These are phyloP conservation scores for Thelonectria rubi DNA, from an alignment of 2,329 filamentous ascomycete genomes.

Conservation along the genomic window DNA sequence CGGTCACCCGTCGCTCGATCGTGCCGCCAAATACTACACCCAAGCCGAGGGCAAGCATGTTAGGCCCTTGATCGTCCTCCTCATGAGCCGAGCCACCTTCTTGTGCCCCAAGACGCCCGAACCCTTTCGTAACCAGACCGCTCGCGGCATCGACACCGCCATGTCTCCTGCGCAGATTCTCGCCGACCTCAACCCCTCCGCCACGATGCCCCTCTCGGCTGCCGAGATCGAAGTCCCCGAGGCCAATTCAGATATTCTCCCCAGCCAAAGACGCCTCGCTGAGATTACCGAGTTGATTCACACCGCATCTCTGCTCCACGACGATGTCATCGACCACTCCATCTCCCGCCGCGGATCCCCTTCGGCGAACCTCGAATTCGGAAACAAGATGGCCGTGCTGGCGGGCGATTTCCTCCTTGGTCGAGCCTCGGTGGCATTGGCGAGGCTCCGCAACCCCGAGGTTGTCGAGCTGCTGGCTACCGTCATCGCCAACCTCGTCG, in stretches of 20 bases:
- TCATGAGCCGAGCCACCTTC: slow-evolving; percentile 96
- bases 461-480: slow-evolving; percentile 94
- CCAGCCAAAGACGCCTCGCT: slow-evolving; percentile 89
- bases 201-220: slow-evolving; percentile 52
- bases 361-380: slow-evolving; percentile 93
- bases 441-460: slow-evolving; percentile 88
- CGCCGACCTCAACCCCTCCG: slow-evolving; percentile 81
- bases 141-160: slow-evolving; percentile 60
- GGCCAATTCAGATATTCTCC: slow-evolving; percentile 75
- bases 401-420: slow-evolving; percentile 97
- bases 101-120: slow-evolving; percentile 69
- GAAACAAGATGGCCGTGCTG: slow-evolving; percentile 98
- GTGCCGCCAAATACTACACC: slow-evolving; percentile 97
- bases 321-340: slow-evolving; percentile 97
- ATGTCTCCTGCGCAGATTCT: slow-evolving; percentile 69
- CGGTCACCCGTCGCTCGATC: slow-evolving; percentile 92
- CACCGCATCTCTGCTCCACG: slow-evolving; percentile 93
- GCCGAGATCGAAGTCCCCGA: slow-evolving; percentile 49
- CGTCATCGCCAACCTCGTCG: slow-evolving; percentile 96
- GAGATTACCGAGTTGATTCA: slow-evolving; percentile 99
- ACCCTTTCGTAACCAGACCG: slow-evolving; percentile 51
- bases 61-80: slow-evolving; percentile 89
- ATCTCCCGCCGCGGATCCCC: slow-evolving; percentile 82
- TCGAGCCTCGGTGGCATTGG: slow-evolving; percentile 90
- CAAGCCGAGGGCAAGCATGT: slow-evolving; percentile 97